A percentile compares a stretch with the other conserved stretches of the same genome.
phyloP scores from a whole-genome alignment of 805 yeast genomes.

The Pichia occidentalis region DNA sequence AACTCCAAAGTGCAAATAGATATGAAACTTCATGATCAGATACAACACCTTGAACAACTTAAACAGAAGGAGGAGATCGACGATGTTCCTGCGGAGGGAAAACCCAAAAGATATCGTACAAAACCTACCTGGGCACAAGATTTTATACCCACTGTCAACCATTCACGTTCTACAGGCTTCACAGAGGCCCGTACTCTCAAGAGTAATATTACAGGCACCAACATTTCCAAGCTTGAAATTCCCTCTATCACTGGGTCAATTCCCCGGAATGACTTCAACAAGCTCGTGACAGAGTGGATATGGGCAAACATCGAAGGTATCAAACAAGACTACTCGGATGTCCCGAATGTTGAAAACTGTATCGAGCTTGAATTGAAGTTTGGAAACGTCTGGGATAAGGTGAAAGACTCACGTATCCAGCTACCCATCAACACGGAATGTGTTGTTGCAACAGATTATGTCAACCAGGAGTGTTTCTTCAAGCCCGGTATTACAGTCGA shows the following conservation, averaged over 20 bases:
- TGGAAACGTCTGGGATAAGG: constrained; percentile 63
- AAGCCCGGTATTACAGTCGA: constrained; percentile 61
- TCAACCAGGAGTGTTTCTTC: constrained; percentile 48
- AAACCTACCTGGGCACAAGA: constrained; percentile 85
- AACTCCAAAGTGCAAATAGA: constrained; percentile 1
- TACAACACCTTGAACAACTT: constrained; percentile 25
- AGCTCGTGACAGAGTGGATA: constrained; percentile 83
- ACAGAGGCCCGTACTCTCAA: constrained; percentile 3
- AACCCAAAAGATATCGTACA: constrained; percentile 54
- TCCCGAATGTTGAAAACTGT: constrained; percentile 38
- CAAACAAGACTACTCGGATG: constrained; percentile 36
- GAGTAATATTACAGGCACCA: constrained; percentile 10
- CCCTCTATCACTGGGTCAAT: constrained; percentile 65
- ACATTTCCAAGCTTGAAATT: constrained; percentile 20
- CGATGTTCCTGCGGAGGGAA: constrained; percentile 21
- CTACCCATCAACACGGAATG: constrained; percentile 67
- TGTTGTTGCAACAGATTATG: constrained; percentile 43
- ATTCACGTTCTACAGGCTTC: constrained; percentile 7
- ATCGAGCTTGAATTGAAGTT: constrained; percentile 72
- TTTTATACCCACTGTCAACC: constrained; percentile 42
- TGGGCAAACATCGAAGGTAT: constrained; percentile 72
- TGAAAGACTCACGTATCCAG: constrained; percentile 52
- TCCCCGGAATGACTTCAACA: constrained; percentile 74
- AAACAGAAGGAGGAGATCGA: constrained; percentile 21
- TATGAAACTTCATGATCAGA: constrained; percentile 20